Evolutionary conservation across 805 yeast species (phyloP).

Genomic region (Saccharomyces paradoxus): DNA sequence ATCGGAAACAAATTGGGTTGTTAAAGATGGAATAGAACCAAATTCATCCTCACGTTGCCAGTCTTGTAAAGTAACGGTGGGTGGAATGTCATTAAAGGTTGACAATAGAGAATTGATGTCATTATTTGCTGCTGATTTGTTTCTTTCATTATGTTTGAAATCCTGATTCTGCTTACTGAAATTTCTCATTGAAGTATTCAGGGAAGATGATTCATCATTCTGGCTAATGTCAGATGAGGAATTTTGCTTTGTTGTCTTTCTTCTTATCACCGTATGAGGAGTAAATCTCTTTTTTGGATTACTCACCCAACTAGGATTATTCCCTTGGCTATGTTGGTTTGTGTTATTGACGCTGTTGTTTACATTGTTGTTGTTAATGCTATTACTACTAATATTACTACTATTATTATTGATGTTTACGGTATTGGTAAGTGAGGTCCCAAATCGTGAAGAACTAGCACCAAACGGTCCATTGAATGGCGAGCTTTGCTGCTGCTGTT

Average conservation of each 20-base stretch:
- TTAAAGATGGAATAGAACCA: slow-evolving; percentile 6
- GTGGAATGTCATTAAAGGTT: not conserved
- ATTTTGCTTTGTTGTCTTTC: slow-evolving; percentile 13
- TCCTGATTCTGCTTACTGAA: not conserved
- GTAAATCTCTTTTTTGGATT: slow-evolving; percentile 38
- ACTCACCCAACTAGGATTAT: slow-evolving; percentile 33
- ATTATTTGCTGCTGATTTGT: not conserved
- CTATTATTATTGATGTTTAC: not conserved
- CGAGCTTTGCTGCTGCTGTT: not conserved
- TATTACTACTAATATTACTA: not conserved
- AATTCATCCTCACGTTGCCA: slow-evolving; percentile 2
- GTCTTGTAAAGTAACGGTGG: not conserved
- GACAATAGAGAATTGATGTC: not conserved
- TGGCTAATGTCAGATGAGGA: not conserved
- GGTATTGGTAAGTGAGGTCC: not conserved
- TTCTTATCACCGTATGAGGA: slow-evolving; percentile 40
- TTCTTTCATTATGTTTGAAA: not conserved
- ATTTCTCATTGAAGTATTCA: not conserved
- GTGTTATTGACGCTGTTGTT: not conserved
- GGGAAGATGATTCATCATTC: not conserved
- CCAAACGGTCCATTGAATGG: not conserved
- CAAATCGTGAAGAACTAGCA: not conserved
- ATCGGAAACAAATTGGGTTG: slow-evolving; percentile 1
- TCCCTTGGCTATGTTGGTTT: slow-evolving; percentile 5
- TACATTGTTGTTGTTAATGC: not conserved